phyloP scores from a whole-genome alignment of 169 alveolate genomes.

The Ichthyophthirius multifiliis region DNA sequence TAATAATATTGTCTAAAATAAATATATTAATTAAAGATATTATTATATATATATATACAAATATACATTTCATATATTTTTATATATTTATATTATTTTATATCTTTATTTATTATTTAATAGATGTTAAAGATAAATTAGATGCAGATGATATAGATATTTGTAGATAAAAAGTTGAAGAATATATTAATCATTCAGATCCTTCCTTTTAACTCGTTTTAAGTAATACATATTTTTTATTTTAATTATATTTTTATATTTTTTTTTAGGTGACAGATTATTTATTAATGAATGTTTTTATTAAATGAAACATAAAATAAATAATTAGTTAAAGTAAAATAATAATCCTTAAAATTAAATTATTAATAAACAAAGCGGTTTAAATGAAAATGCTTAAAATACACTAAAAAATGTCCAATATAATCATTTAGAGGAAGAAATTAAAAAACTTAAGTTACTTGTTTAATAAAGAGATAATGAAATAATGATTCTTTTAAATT shows the following conservation, averaged over 20 bases:
- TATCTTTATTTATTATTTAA: background rate
- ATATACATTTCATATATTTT: too few species aligned
- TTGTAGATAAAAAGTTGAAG: slow-evolving; percentile 79
- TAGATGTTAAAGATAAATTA: slow-evolving; percentile 68
- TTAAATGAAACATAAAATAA: slow-evolving; percentile 66
- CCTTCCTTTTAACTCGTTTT: slow-evolving; percentile 65
- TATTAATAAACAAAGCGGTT: slow-evolving; percentile 22
- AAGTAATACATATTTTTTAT: background rate
- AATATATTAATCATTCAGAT: slow-evolving; percentile 65
- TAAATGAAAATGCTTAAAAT: slow-evolving; percentile 31
- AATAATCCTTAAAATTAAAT: slow-evolving; percentile 36
- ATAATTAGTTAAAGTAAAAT: slow-evolving; percentile 53
- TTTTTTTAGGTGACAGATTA: slow-evolving; percentile 57
- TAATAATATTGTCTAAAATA: background rate
- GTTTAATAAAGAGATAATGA: slow-evolving; percentile 83
- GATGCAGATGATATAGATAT: slow-evolving; percentile 77
- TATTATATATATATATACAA: background rate
- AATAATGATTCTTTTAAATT: slow-evolving; percentile 72
- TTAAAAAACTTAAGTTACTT: slow-evolving; percentile 50
- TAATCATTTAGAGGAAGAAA: slow-evolving; percentile 43
- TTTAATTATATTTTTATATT: background rate
- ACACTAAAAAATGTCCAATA: background rate
- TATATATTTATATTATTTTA: too few species aligned
- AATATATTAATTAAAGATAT: background rate
- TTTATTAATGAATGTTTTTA: slow-evolving; percentile 82